Evolutionary conservation across 139 green algal species (phyloP), one percentile per base, ranked within the genome.

Genomic region (Chlamydomonas eustigma): DNA sequence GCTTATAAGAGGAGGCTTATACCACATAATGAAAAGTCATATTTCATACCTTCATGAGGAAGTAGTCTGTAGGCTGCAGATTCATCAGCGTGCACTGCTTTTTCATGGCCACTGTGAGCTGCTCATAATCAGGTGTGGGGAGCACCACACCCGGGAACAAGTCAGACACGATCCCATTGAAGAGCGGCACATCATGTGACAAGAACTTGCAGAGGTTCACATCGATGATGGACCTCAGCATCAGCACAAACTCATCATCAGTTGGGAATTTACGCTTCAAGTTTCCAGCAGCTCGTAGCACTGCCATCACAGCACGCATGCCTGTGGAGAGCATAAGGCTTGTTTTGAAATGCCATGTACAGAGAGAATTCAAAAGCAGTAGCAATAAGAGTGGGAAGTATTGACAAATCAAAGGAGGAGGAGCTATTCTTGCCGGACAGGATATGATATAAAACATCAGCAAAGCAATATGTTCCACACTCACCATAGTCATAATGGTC

Each of bases 171-270:
- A 58, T 58, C 44, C 44, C 44, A 18, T 58, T 58, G 18, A 84
- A 81, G 2, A 81, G 75, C 22, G 75, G 79, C 58, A 81, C 75
- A 37, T 84, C 79, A 64, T 80, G 70, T 0, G 70, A 81, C 33
- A 84, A 65, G 39, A 84, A 81, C 75, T 96, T 96, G 89, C 91
- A 96, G 25, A 96, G 78, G 77, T 94, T 94, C 44, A 94, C 90
- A 39, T 93, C 88, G 33, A 93, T 87, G 75, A 93, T 92, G 80
- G 90, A 92, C 6, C 90, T 81, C 81, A 94, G 78, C 84, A 92
- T 90, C 28, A 94, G 81, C 52, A 92, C 80, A 73, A 88, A 91
- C 78, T 93, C 91, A 50, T 94, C 86, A 70, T 92, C 88, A 2
- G 32, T 35, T 5, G 82, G 85, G 70, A 85, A 88, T 32, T 71